Evolutionary conservation across 2,329 filamentous ascomycete species (phyloP).

Genomic region (Paracoccidioides lutzii): DNA sequence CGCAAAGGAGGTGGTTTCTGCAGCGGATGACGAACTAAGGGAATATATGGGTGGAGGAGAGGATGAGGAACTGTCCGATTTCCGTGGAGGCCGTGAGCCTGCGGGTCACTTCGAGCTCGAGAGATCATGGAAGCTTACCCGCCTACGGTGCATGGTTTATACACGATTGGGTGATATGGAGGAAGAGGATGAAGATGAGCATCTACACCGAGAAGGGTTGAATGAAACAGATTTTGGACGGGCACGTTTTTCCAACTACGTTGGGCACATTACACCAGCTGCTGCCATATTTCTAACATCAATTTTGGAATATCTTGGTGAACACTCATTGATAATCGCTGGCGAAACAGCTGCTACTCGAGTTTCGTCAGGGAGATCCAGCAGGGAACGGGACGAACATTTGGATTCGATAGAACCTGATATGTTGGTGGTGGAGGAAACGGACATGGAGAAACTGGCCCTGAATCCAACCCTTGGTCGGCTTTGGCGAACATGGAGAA

Average conservation of each 20-base stretch:
- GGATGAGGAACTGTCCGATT: slow-evolving; percentile 54
- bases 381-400: slow-evolving; percentile 28
- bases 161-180: slow-evolving; percentile 93
- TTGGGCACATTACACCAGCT: slow-evolving; percentile 67
- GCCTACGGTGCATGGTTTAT: slow-evolving; percentile 94
- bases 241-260: slow-evolving; percentile 40
- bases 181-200: slow-evolving; percentile 89
- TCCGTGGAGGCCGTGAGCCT: slow-evolving; percentile 39
- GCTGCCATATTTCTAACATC: slow-evolving; percentile 94
- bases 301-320: slow-evolving; percentile 84
- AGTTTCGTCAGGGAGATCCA: slow-evolving; percentile 38
- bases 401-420: slow-evolving; percentile 34
- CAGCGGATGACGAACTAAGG: slow-evolving; percentile 72
- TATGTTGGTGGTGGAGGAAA: slow-evolving; percentile 68
- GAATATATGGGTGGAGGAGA: slow-evolving; percentile 74
- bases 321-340: slow-evolving; percentile 77
- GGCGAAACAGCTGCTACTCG: slow-evolving; percentile 60
- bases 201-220: slow-evolving; percentile 68
- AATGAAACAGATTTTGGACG: slow-evolving; percentile 43
- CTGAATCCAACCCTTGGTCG: slow-evolving; percentile 78
- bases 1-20: slow-evolving; percentile 68
- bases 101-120: slow-evolving; percentile 72
- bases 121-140: slow-evolving; percentile 82
- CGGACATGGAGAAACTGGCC: slow-evolving; percentile 85
- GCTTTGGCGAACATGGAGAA: slow-evolving; percentile 92